These are phyloP conservation scores for Eremothecium sinecaudum DNA, from an alignment of 1,139 yeast genomes.

Conservation along the genomic window DNA sequence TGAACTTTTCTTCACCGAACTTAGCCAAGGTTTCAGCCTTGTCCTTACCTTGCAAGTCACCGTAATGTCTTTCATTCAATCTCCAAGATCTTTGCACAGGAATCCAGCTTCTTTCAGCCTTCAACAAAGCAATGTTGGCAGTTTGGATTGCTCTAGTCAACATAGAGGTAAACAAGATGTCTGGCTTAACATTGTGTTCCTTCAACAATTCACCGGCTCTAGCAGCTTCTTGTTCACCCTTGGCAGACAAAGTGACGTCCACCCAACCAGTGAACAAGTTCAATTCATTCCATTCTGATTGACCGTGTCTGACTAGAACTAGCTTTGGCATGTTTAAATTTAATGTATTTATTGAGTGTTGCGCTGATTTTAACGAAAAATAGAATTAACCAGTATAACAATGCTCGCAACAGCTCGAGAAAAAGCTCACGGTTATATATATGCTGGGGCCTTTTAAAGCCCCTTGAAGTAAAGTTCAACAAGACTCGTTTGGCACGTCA, in stretches of 20 bases:
- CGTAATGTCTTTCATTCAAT: slow-evolving; percentile 98
- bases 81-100: slow-evolving; percentile 97
- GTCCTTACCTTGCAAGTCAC: slow-evolving; percentile 98
- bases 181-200: slow-evolving; percentile 80
- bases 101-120: slow-evolving; percentile 82
- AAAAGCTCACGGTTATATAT: too few relatives aligned
- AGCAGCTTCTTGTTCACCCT: slow-evolving; percentile 83
- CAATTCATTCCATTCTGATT: slow-evolving; percentile 97
- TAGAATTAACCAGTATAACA: too few relatives aligned
- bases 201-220: slow-evolving; percentile 90
- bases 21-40: slow-evolving; percentile 85
- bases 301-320: slow-evolving; percentile 93
- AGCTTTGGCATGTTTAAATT: slow-evolving; percentile 57
- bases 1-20: slow-evolving; percentile 90
- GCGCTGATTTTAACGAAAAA: too few relatives aligned
- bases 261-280: slow-evolving; percentile 99
- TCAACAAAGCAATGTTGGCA: slow-evolving; percentile 86
- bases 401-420: not conserved
- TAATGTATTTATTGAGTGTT: too few relatives aligned
- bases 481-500: too few relatives aligned
- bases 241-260: slow-evolving; percentile 76
- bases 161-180: slow-evolving; percentile 82
- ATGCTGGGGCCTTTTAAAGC: too few relatives aligned
- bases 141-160: slow-evolving; percentile 96
- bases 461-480: too few relatives aligned